These are phyloP conservation scores for Boletus rubropictus DNA, from an alignment of 768 basidiomycete species.

Conservation along the genomic window DNA sequence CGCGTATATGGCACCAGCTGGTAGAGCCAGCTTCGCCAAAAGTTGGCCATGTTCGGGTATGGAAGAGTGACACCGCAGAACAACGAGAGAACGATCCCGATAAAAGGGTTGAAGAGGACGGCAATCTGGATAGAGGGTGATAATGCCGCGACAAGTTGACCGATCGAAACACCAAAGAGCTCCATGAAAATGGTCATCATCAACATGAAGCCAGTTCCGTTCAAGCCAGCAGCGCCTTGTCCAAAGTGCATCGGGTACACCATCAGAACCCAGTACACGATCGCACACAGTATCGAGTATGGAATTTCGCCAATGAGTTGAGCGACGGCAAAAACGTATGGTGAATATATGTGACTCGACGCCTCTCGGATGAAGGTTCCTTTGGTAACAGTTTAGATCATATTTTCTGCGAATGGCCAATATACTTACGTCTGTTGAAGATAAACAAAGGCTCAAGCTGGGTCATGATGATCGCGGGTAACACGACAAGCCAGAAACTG, in stretches of 20 bases:
- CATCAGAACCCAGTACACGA: constrained; percentile 74
- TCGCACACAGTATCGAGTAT: constrained; percentile 61
- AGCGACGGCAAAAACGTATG: constrained; percentile 77
- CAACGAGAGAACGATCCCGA: constrained; percentile 55
- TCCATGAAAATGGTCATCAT: constrained; percentile 68
- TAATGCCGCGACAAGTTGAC: constrained; percentile 68
- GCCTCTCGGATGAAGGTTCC: constrained; percentile 51
- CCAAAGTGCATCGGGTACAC: constrained; percentile 67
- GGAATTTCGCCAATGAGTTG: constrained; percentile 82
- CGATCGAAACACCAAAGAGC: constrained; percentile 65
- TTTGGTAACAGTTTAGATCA: constrained; percentile 7
- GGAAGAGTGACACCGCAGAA: constrained; percentile 84
- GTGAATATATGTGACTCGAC: constrained; percentile 80
- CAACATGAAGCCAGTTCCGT: constrained; percentile 68
- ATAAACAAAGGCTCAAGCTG: constrained; percentile 76
- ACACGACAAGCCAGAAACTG: constrained; percentile 61
- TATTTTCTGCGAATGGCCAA: constrained; percentile 15
- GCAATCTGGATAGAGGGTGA: constrained; percentile 76
- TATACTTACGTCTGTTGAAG: constrained; percentile 47
- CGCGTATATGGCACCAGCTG: constrained; percentile 67
- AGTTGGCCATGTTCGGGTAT: constrained; percentile 52
- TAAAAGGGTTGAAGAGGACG: constrained; percentile 75
- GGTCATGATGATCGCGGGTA: constrained; percentile 72
- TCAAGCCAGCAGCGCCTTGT: constrained; percentile 51
- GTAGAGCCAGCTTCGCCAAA: constrained; percentile 81